Evolutionary conservation across 2,329 filamentous ascomycete species (phyloP), one percentile per base, ranked within the genome.

Genomic region (Penicillium sp.): DNA sequence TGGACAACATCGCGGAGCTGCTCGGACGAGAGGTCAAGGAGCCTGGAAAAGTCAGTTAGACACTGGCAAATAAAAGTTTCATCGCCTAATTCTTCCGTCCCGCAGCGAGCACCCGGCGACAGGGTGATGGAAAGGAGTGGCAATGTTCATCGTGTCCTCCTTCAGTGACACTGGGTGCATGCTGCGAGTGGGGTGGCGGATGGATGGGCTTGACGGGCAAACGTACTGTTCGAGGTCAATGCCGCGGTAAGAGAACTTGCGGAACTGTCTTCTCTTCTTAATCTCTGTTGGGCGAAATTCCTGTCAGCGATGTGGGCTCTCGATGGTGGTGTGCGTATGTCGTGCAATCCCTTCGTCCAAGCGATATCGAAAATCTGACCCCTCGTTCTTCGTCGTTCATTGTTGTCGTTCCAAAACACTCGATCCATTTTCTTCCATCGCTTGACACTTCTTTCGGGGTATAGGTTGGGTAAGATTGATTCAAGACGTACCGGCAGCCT

Each of bases 201-300:
- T 41, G 37, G 45, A 60, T 51, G 48, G 25, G 47, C 27, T 53
- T 51, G 59, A 51, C 55, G 64, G 55, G 49, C 18, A 26, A 65
- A 83, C 92, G 76, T 92, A 97, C 93, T 96, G 90, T 81, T 99
- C 94, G 80, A 99, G 92, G 82, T 99, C 94, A 81, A 99, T 90
- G 77, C 94, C 94, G 79, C 94, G 90, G 90, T 97, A 99, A 72
- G 92, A 94, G 80, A 97, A 99, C 89, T 97, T 99, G 85, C 92
- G 90, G 90, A 97, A 97, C 73, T 92, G 84, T 93, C 94, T 96
- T 85, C 89, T 96, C 87, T 90, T 96, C 92, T 97, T 99, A 82
- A 99, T 84, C 90, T 97, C 94, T 87, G 76, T 76, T 63, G 52
- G 62, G 57, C 62, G 65, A 67, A 60, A 53, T 35, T 54, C 56